A percentile compares a stretch with the other conserved stretches of the same genome.
Conservation (phyloP, 75 land plant species). For the Ceratopteris richardii region DNA sequence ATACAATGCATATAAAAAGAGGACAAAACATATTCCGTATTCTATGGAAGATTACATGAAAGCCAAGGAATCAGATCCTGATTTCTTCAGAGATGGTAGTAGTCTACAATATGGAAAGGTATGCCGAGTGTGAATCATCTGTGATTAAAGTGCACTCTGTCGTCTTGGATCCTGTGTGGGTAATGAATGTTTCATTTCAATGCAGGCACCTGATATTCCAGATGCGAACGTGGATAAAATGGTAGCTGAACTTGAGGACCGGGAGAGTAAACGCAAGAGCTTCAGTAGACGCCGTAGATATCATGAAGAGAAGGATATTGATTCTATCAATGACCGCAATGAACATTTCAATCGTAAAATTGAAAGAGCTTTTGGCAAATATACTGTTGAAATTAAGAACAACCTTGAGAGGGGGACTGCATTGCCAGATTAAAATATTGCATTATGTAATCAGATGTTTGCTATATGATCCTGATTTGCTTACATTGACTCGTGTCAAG, state of each 20-base stretch:
- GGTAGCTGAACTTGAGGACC: conserved; percentile 80
- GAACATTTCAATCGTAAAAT: conserved; percentile 99
- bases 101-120: conserved; percentile 99
- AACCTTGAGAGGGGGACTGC: conserved; percentile 96
- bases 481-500: too few species aligned
- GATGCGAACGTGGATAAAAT: conserved; percentile 80
- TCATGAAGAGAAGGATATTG: conserved; percentile 93
- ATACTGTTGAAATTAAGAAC: conserved; percentile 96
- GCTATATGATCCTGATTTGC: too few species aligned
- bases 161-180: too few species aligned
- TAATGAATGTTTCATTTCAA: too few species aligned
- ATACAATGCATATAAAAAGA: conserved; percentile 92
- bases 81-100: conserved; percentile 82
- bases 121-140: neutral
- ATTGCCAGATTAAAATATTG: conserved; percentile 60
- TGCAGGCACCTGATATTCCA: conserved; percentile 60
- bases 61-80: conserved; percentile 82
- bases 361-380: conserved; percentile 97
- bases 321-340: conserved; percentile 95
- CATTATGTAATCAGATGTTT: too few species aligned
- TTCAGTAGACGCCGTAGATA: conserved; percentile 90
- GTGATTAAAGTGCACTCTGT: too few species aligned
- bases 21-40: conserved; percentile 64
- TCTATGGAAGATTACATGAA: conserved; percentile 69
- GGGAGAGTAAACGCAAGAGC: conserved; percentile 59